These are phyloP conservation scores for Paratinospora sagittata DNA, from an alignment of 164 flowering plant species.

Conservation along the genomic window DNA sequence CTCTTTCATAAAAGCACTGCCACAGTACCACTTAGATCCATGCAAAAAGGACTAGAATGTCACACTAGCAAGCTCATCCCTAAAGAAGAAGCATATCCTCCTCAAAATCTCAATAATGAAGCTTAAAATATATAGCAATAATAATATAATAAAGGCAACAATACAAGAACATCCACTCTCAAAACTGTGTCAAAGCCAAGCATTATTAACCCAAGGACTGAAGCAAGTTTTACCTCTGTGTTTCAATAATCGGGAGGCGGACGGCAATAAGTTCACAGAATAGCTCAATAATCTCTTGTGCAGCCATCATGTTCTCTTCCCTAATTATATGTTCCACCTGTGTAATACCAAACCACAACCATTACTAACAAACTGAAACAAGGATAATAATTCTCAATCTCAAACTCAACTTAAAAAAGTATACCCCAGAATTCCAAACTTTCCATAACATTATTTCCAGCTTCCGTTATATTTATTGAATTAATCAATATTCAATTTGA, in stretches of 20 bases:
- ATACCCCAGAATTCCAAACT: not conserved
- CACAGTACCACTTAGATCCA: not conserved
- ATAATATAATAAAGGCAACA: not conserved
- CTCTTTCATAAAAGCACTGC: no score
- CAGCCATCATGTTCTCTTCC: constrained; percentile 99
- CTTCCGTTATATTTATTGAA: not conserved
- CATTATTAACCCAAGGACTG: not conserved
- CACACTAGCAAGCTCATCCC: no score
- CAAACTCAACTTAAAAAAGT: not conserved
- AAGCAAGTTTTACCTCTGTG: constrained; percentile 61
- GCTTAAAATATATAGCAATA: not conserved
- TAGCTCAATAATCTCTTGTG: constrained; percentile 90
- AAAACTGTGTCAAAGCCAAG: not conserved
- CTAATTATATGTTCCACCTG: constrained; percentile 96
- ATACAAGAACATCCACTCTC: no score
- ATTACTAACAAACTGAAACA: not conserved
- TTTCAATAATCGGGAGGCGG: constrained; percentile 93
- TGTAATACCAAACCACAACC: constrained; percentile 6
- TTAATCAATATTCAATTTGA: not conserved
- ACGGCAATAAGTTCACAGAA: constrained; percentile 87
- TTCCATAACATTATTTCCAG: not conserved
- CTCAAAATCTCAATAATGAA: not conserved
- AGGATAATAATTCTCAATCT: not conserved
- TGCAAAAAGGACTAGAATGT: not conserved
- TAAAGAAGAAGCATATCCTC: not conserved